Base-by-base conservation (phyloP, 331 rosid genomes). In the Acacia concinna region DNA sequence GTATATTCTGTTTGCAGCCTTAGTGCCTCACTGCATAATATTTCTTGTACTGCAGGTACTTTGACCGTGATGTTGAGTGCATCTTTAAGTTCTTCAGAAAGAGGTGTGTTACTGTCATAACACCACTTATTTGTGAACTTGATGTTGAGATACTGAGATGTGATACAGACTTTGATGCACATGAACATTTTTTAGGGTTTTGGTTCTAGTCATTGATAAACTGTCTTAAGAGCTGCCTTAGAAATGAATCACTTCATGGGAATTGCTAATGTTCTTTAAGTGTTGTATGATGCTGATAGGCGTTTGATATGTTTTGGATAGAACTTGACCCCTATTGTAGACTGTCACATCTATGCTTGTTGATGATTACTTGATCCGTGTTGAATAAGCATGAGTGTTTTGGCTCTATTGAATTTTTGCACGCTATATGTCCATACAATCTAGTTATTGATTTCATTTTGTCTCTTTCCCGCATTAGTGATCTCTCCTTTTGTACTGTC, bases 51-150 rank as follows among this genome's bases (percentile, higher is more conserved):
- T 78, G 83, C 89, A 93, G 98, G 98, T 93, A 93, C 85, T 93
- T 93, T 71, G 97, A 93, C 75, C 97, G 97, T 77, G 98, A 93
- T 78, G 92, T 93, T 77, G 97, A 91, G 84, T 93, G 97, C 23
- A 78, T 91, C 76, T 88, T 91, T 14, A 93, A 91, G 89, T 91
- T 91, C 84, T 93, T 93, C 81, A 85, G 88, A 68, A 93, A 87
- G 85, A 89, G 98, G 95, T 86, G 44, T 41, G 89, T 77, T 49
- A 41, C 65, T 70, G 41, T 70, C 41, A 35, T 77, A 59, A 23
- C 4, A 13, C 73, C 1, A 12, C 6, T 35, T 74, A 59, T 81
- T 43, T 49, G 52, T 84, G 51, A 76, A 54, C 62, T 72, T 18
- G 25, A 52, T 23, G 18, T 15, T 78, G 47, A n/a, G 28, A 54